Evolutionary conservation across 306 rosid genomes (phyloP).

Genomic region (Pueraria montana): DNA sequence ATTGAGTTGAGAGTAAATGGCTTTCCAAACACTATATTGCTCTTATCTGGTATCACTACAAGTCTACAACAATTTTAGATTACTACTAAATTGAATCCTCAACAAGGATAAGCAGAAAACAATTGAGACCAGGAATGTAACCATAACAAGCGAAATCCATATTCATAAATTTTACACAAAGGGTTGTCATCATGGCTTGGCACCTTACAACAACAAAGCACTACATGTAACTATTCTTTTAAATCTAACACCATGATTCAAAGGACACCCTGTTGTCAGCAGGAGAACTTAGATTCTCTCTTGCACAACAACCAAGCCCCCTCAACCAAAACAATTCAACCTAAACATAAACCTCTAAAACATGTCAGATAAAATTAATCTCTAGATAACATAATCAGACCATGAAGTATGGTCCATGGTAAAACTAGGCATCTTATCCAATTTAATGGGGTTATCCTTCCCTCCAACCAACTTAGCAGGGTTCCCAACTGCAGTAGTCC

Average conservation of each 20-base stretch:
- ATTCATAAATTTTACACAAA: slow-evolving; percentile 15
- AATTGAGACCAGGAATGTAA: not conserved
- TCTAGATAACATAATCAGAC: slow-evolving; percentile 87
- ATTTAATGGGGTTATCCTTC: slow-evolving; percentile 74
- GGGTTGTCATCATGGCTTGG: not conserved
- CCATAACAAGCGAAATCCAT: slow-evolving; percentile 33
- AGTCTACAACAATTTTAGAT: not conserved
- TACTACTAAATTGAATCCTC: slow-evolving; percentile 3
- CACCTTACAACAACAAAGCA: slow-evolving; percentile 46
- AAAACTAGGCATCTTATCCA: slow-evolving; percentile 81
- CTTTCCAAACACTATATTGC: not conserved
- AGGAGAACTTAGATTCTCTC: slow-evolving; percentile 75
- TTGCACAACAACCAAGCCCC: slow-evolving; percentile 50
- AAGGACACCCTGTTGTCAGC: slow-evolving; percentile 44
- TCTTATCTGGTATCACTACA: not conserved
- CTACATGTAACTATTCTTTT: slow-evolving; percentile 42
- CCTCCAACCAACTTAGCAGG: slow-evolving; percentile 93
- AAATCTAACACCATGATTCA: slow-evolving; percentile 11
- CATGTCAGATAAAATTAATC: not conserved
- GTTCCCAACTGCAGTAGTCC: slow-evolving; percentile 91
- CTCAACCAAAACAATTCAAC: slow-evolving; percentile 15
- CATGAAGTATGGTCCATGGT: slow-evolving; percentile 96
- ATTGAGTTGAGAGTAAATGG: no score
- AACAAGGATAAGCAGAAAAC: slow-evolving; percentile 18
- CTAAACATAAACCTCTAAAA: not conserved